Evolutionary conservation across 345 rosid genomes (phyloP).

Genomic region (Murraya koenigii): DNA sequence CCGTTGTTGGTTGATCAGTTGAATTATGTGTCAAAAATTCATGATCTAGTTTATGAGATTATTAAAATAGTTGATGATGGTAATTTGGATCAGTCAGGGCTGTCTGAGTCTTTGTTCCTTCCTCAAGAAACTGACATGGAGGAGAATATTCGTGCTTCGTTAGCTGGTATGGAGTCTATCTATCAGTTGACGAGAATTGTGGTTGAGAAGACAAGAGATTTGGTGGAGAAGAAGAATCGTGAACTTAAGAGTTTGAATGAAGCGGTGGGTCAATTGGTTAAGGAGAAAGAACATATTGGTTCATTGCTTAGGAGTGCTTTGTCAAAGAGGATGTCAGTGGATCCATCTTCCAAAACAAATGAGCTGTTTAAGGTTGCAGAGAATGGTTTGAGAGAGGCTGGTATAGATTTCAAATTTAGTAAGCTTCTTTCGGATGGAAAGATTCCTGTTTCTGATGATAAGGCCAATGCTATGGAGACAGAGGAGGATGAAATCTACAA

Average conservation of each 20-base stretch:
- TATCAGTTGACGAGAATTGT: conserved; percentile 61
- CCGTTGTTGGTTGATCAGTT: conserved; percentile 79
- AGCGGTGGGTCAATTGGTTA: conserved; percentile 58
- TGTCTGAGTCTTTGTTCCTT: conserved; percentile 83
- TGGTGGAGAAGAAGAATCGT: conserved; percentile 59
- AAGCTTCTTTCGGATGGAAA: conserved; percentile 42
- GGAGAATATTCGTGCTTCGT: conserved; percentile 82
- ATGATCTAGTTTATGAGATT: conserved; percentile 59
- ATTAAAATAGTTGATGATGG: conserved; percentile 58
- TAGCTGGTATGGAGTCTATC: conserved; percentile 94
- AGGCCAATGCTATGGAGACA: conserved; percentile 32
- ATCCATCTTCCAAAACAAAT: conserved; percentile 55
- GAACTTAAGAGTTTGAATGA: conserved; percentile 70
- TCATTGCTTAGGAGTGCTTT: conserved; percentile 83
- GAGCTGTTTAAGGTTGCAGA: conserved; percentile 81
- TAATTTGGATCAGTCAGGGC: conserved; percentile 59
- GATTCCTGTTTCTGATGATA: conserved; percentile 29
- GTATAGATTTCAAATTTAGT: conserved; percentile 61
- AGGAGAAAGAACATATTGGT: conserved; percentile 91
- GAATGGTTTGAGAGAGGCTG: conserved; percentile 78
- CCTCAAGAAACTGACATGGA: conserved; percentile 78
- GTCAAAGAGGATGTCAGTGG: conserved; percentile 60
- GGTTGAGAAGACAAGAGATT: conserved; percentile 54
- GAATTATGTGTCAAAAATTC: conserved; percentile 75
- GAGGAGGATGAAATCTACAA: conserved; percentile 79